Percentiles rank a stretch among this genome's conserved stretches.
Conservation (phyloP, 2,329 filamentous ascomycete genomes). For the Xylariales sp. region DNA sequence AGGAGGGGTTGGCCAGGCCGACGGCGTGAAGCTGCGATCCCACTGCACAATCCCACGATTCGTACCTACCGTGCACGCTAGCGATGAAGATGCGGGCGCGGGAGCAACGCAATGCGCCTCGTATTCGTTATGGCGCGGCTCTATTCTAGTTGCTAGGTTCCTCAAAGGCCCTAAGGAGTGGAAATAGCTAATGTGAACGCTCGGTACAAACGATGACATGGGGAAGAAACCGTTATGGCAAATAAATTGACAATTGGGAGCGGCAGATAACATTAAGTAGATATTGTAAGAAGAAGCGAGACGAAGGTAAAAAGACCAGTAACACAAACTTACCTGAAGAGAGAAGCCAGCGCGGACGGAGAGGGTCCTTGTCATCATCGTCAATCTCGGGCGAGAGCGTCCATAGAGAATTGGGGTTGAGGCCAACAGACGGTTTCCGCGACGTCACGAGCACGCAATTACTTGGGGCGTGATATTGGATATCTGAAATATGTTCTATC, state of each 20-base stretch:
- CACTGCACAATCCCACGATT: constrained; percentile 59
- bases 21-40: constrained; percentile 47
- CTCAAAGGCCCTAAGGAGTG: background rate
- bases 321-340: constrained; percentile 18
- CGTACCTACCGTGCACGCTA: constrained; percentile 62
- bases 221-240: background rate
- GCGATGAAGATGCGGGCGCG: constrained; percentile 54
- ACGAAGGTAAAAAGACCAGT: background rate
- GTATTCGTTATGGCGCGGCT: constrained; percentile 45
- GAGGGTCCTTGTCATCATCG: constrained; percentile 1
- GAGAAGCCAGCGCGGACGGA: constrained; percentile 20
- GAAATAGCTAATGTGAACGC: constrained; percentile 8
- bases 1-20: constrained; percentile 52
- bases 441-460: constrained; percentile 39
- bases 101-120: constrained; percentile 53
- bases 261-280: background rate
- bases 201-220: background rate
- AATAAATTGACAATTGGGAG: background rate
- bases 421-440: background rate
- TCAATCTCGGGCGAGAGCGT: background rate
- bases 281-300: background rate
- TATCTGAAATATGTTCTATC: constrained; percentile 53
- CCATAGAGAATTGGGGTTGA: background rate
- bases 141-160: constrained; percentile 13
- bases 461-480: constrained; percentile 59